These are phyloP conservation scores for Tephrocybe rancida DNA, from an alignment of 768 basidiomycete genomes.

Conservation along the genomic window DNA sequence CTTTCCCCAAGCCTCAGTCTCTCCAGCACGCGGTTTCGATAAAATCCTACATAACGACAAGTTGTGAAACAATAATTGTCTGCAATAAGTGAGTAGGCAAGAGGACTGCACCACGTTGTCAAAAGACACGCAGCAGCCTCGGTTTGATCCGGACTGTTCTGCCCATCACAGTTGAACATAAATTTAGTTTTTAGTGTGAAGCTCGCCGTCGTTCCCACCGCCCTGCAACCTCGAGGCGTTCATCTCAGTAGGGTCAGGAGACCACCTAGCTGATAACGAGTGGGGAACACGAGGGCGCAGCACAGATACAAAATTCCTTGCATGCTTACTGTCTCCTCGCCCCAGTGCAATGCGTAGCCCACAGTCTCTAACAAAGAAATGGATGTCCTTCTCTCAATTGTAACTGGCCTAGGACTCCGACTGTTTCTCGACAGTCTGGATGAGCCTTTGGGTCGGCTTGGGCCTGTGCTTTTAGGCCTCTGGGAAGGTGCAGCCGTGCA, in stretches of 20 bases:
- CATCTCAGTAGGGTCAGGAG: constrained; percentile 5
- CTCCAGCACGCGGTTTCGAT: no score
- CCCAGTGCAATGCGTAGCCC: constrained; percentile 14
- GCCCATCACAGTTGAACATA: neutral
- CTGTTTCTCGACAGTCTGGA: constrained; percentile 30
- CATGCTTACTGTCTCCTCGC: constrained; percentile 1
- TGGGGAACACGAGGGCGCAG: constrained; percentile 11
- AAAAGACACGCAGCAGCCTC: no score
- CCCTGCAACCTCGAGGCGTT: constrained; percentile 10
- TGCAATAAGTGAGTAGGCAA: no score
- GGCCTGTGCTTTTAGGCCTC: constrained; percentile 45
- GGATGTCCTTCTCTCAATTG: constrained; percentile 43
- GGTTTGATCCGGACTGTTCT: neutral
- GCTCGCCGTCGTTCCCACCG: constrained; percentile 9
- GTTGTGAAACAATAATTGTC: no score
- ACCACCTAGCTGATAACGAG: constrained; percentile 6
- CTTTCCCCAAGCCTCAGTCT: no score
- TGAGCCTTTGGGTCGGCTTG: constrained; percentile 28
- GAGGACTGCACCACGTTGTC: no score
- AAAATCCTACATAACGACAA: no score
- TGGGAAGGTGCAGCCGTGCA: constrained; percentile 69
- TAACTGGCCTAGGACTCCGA: constrained; percentile 44
- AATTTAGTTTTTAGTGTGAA: neutral
- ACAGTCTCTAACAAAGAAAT: constrained; percentile 25
- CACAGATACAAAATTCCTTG: constrained; percentile 3